Evolutionary conservation across 495 filamentous ascomycete genomes (phyloP), one percentile per base, ranked within the genome.

Genomic region (Tirmania nivea): DNA sequence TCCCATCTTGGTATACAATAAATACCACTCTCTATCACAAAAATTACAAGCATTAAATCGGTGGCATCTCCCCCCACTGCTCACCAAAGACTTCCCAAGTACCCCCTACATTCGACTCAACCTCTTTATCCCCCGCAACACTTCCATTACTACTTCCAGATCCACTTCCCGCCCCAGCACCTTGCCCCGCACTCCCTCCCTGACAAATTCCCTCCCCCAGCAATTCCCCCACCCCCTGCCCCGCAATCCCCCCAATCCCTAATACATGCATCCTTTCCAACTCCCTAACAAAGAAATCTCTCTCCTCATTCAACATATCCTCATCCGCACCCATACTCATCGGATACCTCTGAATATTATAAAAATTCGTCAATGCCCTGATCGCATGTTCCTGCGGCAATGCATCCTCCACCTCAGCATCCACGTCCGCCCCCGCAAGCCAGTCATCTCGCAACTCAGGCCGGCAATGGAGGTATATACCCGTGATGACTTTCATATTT

Each of bases 401-500:
- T 9, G 85, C 84, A 60, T 94, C 86, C 60, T 95, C 90, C 0
- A 95, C 86, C 57, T 92, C 87, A 1, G 78, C 81, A 59, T 97
- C 90, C 5, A 95, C 79, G 58, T 94, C 86, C 19, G 79, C 79
- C 9, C 90, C 92, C 0, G 83, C 80, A 0, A 97, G 71, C 92
- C 92, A 97, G 63, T 95, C 92, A 58, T 97, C 90, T 2, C 92
- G 74, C 19, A 97, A 74, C 64, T 95, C 87, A 0, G 89, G 89
- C 2, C 84, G 74, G 64, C 87, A 93, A 68, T 94, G 84, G 34
- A 97, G 70, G 60, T 94, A 97, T 2, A 96, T 83, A 17, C 86
- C 88, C 0, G 90, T 97, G 64, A 97, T 97, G 58, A 96, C 88
- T 51, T 88, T 81, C 90, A 97, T 97, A 65, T 97, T 95, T 53